Conservation (phyloP, 495 filamentous ascomycete genomes). For the Penicillium cinerascens region DNA sequence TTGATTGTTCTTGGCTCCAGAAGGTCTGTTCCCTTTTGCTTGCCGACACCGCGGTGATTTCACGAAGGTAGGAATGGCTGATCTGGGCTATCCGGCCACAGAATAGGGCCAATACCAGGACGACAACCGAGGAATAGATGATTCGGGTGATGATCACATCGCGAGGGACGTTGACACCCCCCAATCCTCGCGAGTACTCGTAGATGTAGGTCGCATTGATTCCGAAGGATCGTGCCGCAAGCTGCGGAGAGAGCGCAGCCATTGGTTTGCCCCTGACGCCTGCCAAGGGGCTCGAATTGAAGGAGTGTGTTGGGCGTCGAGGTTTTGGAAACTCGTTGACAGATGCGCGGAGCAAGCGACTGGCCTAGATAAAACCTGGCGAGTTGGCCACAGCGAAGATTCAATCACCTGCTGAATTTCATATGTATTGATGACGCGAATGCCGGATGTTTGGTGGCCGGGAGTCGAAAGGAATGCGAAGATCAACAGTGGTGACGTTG, state of each 20-base stretch:
- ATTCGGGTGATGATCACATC: slow-evolving; percentile 42
- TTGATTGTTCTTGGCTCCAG: slow-evolving; percentile 63
- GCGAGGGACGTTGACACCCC: slow-evolving; percentile 42
- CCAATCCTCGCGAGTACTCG: slow-evolving; percentile 42
- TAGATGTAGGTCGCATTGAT: slow-evolving; percentile 42
- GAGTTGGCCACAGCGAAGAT: background rate
- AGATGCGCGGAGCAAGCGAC: background rate
- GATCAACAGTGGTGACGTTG: background rate
- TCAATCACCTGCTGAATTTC: background rate
- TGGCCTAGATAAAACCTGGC: background rate
- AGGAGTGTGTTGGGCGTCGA: background rate
- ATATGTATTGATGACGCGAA: background rate
- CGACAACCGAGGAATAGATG: slow-evolving; percentile 45
- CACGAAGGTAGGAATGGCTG: slow-evolving; percentile 66
- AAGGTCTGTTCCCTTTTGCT: slow-evolving; percentile 49
- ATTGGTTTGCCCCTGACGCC: slow-evolving; percentile 27
- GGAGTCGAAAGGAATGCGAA: slow-evolving; percentile 7
- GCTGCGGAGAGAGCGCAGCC: slow-evolving; percentile 28
- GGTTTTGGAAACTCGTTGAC: background rate
- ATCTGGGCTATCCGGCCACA: slow-evolving; percentile 56
- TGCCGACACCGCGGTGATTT: slow-evolving; percentile 61
- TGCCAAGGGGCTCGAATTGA: slow-evolving; percentile 3
- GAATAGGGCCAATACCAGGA: slow-evolving; percentile 51
- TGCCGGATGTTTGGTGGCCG: background rate
- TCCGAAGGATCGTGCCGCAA: slow-evolving; percentile 33